Percentiles rank a stretch among this genome's conserved stretches.
Evolutionary conservation across 1,284 basidiomycete genomes (phyloP).

Genomic region (Heterobasidion occidentale): DNA sequence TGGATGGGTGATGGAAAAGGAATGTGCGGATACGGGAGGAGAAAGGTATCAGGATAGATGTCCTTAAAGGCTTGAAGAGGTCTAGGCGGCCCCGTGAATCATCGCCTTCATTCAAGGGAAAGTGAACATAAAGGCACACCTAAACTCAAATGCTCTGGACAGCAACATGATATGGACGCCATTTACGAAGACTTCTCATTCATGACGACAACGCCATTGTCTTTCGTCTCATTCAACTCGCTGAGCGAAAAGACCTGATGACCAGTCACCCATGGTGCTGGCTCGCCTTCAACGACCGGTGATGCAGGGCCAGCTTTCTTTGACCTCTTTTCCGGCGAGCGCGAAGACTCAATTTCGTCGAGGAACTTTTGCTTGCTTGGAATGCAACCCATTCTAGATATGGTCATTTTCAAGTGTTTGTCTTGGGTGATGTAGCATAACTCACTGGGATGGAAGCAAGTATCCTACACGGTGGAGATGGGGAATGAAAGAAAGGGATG

Average conservation of each 20-base stretch:
- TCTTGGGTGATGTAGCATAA: not conserved
- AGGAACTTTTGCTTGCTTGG: conserved; percentile 31
- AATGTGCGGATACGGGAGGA: too few species aligned
- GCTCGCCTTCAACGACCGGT: conserved; percentile 20
- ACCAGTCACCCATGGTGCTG: conserved; percentile 25
- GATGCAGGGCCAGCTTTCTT: conserved; percentile 12
- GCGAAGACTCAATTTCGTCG: conserved; percentile 6
- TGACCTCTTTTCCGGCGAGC: not conserved
- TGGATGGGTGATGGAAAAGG: too few species aligned
- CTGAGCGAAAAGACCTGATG: conserved; percentile 18
- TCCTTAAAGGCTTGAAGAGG: too few species aligned
- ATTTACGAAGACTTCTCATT: conserved; percentile 6
- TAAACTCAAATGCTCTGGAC: not conserved
- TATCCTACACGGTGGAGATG: too few species aligned
- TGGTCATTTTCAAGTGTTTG: not conserved
- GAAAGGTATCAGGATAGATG: too few species aligned
- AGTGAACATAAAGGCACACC: too few species aligned
- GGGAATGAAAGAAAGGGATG: too few species aligned
- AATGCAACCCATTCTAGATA: conserved; percentile 29
- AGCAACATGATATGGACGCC: not conserved
- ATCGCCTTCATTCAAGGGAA: too few species aligned
- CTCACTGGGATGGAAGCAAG: not conserved
- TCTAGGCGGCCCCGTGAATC: too few species aligned
- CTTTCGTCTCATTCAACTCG: conserved; percentile 15
- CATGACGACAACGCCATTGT: conserved; percentile 2